These are phyloP conservation scores for Capronia coronata DNA, from an alignment of 2,329 filamentous ascomycete genomes.

Conservation along the genomic window DNA sequence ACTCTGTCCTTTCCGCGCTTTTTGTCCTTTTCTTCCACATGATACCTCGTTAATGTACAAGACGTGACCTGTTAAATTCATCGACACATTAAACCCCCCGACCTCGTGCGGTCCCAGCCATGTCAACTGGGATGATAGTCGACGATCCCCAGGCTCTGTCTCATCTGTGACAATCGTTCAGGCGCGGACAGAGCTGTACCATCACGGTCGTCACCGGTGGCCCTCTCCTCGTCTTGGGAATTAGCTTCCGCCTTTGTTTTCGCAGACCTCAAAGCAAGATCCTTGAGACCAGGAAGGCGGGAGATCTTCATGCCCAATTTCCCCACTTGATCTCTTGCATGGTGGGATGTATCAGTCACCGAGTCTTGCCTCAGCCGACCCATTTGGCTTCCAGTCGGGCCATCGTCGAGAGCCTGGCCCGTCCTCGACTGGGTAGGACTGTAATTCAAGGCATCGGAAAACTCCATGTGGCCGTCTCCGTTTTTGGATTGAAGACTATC, in stretches of 20 bases:
- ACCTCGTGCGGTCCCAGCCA: neutral
- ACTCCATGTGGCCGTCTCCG: slow-evolving; percentile 22
- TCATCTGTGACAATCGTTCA: slow-evolving; percentile 21
- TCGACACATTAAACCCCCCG: slow-evolving; percentile 3
- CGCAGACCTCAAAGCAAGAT: slow-evolving; percentile 7
- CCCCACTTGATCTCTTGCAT: slow-evolving; percentile 10
- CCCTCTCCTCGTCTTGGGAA: neutral
- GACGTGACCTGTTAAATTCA: slow-evolving; percentile 12
- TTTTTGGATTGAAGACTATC: slow-evolving; percentile 17
- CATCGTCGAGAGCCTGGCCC: slow-evolving; percentile 5
- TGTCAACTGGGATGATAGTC: slow-evolving; percentile 11
- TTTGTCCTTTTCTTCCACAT: no score
- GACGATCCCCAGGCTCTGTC: slow-evolving; percentile 20
- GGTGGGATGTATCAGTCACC: slow-evolving; percentile 2
- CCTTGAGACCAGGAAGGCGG: slow-evolving; percentile 19
- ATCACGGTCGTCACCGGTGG: neutral
- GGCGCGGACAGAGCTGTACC: slow-evolving; percentile 3
- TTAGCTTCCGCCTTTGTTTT: slow-evolving; percentile 8
- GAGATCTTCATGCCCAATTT: slow-evolving; percentile 17
- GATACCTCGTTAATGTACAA: slow-evolving; percentile 1
- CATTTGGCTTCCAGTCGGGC: slow-evolving; percentile 6
- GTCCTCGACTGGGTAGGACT: slow-evolving; percentile 14
- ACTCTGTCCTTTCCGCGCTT: no score
- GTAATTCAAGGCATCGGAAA: slow-evolving; percentile 19
- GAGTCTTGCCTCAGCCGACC: slow-evolving; percentile 22